Percentiles rank a stretch among this genome's conserved stretches.
Evolutionary conservation across 2,329 filamentous ascomycete species (phyloP).

Genomic region (Aureobasidium pullulans): DNA sequence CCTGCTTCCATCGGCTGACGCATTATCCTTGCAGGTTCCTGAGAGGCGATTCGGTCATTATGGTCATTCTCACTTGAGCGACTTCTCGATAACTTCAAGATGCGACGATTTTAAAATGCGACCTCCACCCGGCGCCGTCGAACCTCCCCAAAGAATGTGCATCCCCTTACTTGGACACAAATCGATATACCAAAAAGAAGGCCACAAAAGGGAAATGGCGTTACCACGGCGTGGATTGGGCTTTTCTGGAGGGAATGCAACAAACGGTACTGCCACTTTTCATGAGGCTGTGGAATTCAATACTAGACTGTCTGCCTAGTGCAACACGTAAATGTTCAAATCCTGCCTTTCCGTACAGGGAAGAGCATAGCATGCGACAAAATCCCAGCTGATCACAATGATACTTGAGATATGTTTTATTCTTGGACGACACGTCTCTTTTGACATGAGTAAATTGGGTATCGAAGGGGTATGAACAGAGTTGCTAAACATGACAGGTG

Average conservation of each 20-base stretch:
- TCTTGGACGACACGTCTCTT: background rate
- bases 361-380: background rate
- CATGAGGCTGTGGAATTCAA: background rate
- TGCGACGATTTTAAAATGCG: constrained; percentile 2
- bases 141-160: background rate
- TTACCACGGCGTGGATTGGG: background rate
- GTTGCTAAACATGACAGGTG: background rate
- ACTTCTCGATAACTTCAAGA: background rate
- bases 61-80: constrained; percentile 68
- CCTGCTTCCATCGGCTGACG: background rate
- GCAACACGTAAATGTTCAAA: background rate
- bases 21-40: constrained; percentile 46
- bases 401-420: too few relatives aligned
- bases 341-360: background rate
- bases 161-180: background rate
- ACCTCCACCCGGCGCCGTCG: background rate
- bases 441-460: background rate
- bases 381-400: too few relatives aligned
- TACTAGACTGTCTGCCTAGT: background rate
- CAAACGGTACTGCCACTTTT: background rate
- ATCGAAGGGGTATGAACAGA: background rate
- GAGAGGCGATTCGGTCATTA: constrained; percentile 75
- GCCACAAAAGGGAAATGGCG: background rate
- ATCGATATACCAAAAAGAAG: constrained; percentile 7
- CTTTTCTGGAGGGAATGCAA: background rate